These are phyloP conservation scores for Eucalyptus coolabah DNA, from an alignment of 345 rosid species.

Conservation along the genomic window DNA sequence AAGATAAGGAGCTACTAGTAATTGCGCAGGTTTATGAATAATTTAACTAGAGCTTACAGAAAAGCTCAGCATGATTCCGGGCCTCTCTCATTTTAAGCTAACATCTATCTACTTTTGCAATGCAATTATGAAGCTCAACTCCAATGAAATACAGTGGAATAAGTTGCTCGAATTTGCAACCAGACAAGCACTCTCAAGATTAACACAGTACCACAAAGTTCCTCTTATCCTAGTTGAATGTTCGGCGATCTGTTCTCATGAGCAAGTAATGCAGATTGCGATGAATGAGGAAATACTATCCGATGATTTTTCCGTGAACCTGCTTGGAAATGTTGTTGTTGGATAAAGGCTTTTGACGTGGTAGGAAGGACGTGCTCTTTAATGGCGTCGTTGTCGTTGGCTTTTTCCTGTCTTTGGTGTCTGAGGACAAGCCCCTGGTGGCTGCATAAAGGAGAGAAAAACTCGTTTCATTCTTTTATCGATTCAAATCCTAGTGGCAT, in stretches of 20 bases:
- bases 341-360: conserved; percentile 5
- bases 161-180: neutral
- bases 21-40: neutral
- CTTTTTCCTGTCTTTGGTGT: conserved; percentile 7
- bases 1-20: neutral
- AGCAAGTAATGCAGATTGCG: neutral
- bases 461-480: neutral
- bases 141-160: neutral
- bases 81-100: neutral
- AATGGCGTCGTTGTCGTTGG: neutral
- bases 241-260: conserved; percentile 29
- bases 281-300: neutral
- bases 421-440: neutral
- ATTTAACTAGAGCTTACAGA: neutral
- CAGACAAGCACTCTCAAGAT: neutral
- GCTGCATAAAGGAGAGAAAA: neutral
- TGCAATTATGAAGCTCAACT: neutral
- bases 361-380: conserved; percentile 1
- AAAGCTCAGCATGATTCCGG: neutral
- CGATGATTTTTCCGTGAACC: conserved; percentile 4
- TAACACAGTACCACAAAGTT: too few relatives aligned
- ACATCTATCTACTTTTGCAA: neutral
- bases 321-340: conserved; percentile 7
- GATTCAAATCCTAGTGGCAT: neutral
- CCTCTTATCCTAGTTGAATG: conserved; percentile 6